Base-by-base conservation (phyloP, 371 early-diverging fungal species). In the Saksenaea vasiformis region DNA sequence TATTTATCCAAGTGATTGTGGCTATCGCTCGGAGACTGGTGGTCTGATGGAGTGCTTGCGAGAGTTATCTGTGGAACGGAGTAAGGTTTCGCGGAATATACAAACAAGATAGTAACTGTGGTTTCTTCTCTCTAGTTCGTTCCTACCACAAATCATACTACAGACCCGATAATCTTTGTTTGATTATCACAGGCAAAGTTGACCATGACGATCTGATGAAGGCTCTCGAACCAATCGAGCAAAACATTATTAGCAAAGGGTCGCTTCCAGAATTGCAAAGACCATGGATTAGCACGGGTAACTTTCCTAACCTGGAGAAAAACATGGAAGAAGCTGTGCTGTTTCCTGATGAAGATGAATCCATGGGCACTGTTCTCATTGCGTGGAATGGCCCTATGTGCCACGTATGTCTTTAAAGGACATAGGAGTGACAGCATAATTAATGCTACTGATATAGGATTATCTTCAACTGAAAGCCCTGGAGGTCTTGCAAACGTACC, bases 321-420 rank as follows among this genome's bases (percentile, higher is more conserved):
- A 72, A 85, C 24, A 69, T 84, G 10, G 78, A 78, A 24, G 82
- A 84, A 34, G 74, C 68, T 0, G 85, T 90, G 0, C 67, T 82
- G 31, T 90, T 90, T 70, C 87, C 90, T 1, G 88, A 88, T 35
- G 90, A 88, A 58, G 90, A 90, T 66, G 90, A 90, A 62, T 84
- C 84, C 1, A 87, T 85, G 85, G 89, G 87, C 15, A 82, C 85
- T 34, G 73, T 89, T 0, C 63, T 78, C 5, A 72, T 89, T 63
- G 73, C 82, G 22, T 89, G 89, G 89, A 85, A 85, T 38, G 89
- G 89, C 31, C 86, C 87, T 15, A 70, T 68, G 51, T 75, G 84
- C 61, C 76, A 78, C 60, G 89, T 86, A 85, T 65, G 82, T 35
- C 26, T 15, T 28, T 10, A 37, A 37, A n/a, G 15, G 39, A 9